Evolutionary conservation across 805 yeast genomes (phyloP).

Genomic region (Brettanomyces nanus): DNA sequence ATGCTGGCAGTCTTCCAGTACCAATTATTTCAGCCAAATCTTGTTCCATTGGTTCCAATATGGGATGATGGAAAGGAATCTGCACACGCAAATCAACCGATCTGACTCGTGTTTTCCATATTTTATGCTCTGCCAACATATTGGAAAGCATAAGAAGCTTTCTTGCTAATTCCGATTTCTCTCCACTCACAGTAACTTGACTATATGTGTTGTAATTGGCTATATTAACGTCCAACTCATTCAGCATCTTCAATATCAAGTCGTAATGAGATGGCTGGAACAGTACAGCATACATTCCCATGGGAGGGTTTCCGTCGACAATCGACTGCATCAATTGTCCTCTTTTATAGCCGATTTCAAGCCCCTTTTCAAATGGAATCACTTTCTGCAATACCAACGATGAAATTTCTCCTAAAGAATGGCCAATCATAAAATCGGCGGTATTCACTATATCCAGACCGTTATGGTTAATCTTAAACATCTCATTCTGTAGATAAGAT

Average conservation of each 20-base stretch:
- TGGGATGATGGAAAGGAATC: conserved; percentile 28
- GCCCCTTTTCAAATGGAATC: conserved; percentile 18
- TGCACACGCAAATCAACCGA: conserved; percentile 22
- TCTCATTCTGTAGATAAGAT: conserved; percentile 16
- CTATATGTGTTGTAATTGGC: conserved; percentile 27
- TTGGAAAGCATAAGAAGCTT: conserved; percentile 9
- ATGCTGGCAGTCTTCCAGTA: conserved; percentile 3
- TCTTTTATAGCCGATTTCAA: conserved; percentile 19
- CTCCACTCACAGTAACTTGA: conserved; percentile 28
- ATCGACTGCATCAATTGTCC: conserved; percentile 27
- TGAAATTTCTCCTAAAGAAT: conserved; percentile 29
- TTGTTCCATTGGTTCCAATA: conserved; percentile 21
- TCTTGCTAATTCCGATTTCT: conserved; percentile 10
- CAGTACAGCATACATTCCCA: conserved; percentile 27
- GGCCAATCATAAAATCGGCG: conserved; percentile 24
- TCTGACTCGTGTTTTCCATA: conserved; percentile 20
- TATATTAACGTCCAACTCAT: conserved; percentile 14
- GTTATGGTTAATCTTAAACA: conserved; percentile 10
- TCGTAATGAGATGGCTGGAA: conserved; percentile 19
- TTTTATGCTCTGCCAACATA: conserved; percentile 9
- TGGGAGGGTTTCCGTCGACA: conserved; percentile 21
- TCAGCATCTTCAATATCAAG: conserved; percentile 10
- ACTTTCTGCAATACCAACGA: conserved; percentile 22
- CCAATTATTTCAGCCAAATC: conserved; percentile 14
- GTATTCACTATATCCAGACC: conserved; percentile 15